These are phyloP conservation scores for Liquidambar formosana DNA, from an alignment of 164 flowering plant genomes.

Conservation along the genomic window DNA sequence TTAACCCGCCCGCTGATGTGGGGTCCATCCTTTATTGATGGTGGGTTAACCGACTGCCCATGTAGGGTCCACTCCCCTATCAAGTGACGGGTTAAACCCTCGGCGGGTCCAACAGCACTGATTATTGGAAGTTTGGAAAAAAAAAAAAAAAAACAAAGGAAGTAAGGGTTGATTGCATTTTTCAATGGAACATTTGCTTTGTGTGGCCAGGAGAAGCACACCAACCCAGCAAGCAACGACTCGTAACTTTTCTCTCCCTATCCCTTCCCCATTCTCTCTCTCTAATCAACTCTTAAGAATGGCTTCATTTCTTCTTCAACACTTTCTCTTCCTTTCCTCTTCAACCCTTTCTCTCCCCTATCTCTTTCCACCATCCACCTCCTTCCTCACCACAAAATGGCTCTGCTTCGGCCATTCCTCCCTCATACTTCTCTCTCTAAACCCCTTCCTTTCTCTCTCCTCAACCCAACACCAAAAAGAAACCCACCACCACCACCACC, in stretches of 20 bases:
- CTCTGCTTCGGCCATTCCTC: conserved; percentile 4
- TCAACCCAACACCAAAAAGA: not conserved
- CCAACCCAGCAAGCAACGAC: conserved; percentile 5
- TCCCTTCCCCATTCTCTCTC: not conserved
- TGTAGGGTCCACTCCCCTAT: too few species aligned
- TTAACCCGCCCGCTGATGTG: too few species aligned
- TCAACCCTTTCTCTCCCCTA: not conserved
- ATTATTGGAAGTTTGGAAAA: too few species aligned
- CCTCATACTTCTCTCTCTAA: conserved; percentile 2
- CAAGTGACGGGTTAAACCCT: too few species aligned
- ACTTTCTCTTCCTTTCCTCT: not conserved
- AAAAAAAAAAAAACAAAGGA: too few species aligned
- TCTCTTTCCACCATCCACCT: not conserved
- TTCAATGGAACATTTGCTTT: too few species aligned
- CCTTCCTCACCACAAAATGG: conserved; percentile 9
- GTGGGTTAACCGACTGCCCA: too few species aligned
- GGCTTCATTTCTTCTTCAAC: not conserved
- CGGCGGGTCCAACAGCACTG: too few species aligned
- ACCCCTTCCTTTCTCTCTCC: conserved; percentile 1
- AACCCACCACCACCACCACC: not conserved
- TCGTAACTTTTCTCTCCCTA: not conserved
- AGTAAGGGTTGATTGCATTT: too few species aligned
- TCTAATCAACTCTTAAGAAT: not conserved
- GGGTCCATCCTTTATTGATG: too few species aligned
- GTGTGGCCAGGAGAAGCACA: conserved; percentile 9